phyloP scores from a whole-genome alignment of 768 basidiomycete genomes.

The Phaffia australis region DNA sequence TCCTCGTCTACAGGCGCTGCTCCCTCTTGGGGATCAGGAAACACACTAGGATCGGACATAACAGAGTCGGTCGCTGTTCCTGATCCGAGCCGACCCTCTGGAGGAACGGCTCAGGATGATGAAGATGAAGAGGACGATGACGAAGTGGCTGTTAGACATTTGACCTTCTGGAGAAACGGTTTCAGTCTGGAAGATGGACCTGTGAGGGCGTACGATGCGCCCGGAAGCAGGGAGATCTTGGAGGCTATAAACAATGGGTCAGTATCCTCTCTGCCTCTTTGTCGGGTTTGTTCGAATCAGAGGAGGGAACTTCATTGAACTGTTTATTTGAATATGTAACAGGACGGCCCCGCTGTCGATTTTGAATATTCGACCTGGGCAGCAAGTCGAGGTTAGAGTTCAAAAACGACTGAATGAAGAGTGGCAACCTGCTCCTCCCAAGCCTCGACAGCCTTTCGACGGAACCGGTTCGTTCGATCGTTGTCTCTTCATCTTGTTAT shows the following conservation, averaged over 20 bases:
- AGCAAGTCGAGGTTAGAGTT: conserved; percentile 75
- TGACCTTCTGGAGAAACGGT: conserved; percentile 89
- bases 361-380: conserved; percentile 60
- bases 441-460: conserved; percentile 47
- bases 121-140: conserved; percentile 39
- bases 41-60: conserved; percentile 84
- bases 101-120: conserved; percentile 25
- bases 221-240: conserved; percentile 56
- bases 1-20: conserved; percentile 13
- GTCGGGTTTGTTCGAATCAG: neutral
- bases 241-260: conserved; percentile 71
- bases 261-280: conserved; percentile 25
- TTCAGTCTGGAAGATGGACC: conserved; percentile 84
- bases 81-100: conserved; percentile 49
- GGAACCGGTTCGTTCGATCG: conserved; percentile 40
- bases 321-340: neutral
- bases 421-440: conserved; percentile 52
- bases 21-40: conserved; percentile 59
- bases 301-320: neutral
- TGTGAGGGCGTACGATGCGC: conserved; percentile 71
- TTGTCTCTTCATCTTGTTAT: neutral
- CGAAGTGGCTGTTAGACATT: conserved; percentile 54
- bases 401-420: conserved; percentile 58
- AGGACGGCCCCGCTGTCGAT: conserved; percentile 70
- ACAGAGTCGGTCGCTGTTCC: conserved; percentile 63